Evolutionary conservation across 805 yeast genomes (phyloP), one percentile per base, ranked within the genome.

Genomic region (Sporopachydermia lactativora): DNA sequence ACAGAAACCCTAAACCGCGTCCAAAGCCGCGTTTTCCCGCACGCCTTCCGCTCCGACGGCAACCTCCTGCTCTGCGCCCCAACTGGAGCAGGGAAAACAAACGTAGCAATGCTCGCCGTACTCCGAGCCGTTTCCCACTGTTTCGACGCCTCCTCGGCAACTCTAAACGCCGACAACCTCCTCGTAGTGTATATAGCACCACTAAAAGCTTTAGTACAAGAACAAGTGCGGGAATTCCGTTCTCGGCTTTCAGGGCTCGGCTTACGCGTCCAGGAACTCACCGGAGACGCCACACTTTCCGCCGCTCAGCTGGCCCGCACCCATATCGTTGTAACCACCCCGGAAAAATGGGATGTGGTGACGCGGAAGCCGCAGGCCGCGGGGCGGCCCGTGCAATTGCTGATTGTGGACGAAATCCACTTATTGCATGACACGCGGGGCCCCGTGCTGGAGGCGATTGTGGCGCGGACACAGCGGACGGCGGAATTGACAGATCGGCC

Each of bases 11-110:
- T 92, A 47, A 92, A 92, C 57, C 62, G 84, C 41, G 73, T 92
- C 13, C 99, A 92, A 57, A 81, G 95, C 1, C 72, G 71, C 45
- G 85, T 88, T 0, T 84, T 60, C 47, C 92, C 92, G 1, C 53
- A 64, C n/a, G 96, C 95, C 0, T 83, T 89, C 47, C 52, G 67
- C 3, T 60, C 71, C 1, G 92, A 83, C 52, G 67, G 68, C 3
- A 89, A 88, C 51, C 55, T 92, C 34, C 61, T 89, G 14, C 63
- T 89, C 49, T 89, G 97, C 68, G 97, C 98, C 1, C 98, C 98
- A 4, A 89, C 98, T 0, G 98, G 98, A 63, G 96, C 96, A 2
- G 98, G 98, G 62, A 89, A 89, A 56, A 89, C 98, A 16, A 92
- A 92, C 55, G 95, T 92, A 18, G 99, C 99, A 0, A 73, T 92